Base-by-base conservation (phyloP, 331 rosid species). In the Quercus phellos region DNA sequence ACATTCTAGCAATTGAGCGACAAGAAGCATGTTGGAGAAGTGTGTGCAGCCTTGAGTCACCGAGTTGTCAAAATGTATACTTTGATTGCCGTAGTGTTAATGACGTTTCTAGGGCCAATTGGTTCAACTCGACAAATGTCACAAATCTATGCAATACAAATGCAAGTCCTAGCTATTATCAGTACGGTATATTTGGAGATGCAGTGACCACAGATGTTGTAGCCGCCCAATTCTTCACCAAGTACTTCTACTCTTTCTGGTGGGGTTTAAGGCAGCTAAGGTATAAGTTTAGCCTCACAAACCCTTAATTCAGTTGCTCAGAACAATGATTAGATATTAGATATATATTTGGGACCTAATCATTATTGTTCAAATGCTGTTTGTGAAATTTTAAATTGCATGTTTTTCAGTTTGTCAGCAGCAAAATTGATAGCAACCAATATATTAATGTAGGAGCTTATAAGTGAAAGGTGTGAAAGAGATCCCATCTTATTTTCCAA, bases 11-110 rank as follows among this genome's bases (percentile, higher is more conserved):
- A 12, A 59, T 85, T 22, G 89, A 85, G 80, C 68, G 91, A 73
- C 84, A 88, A 81, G 89, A 88, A 70, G 85, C 89, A 34, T 88
- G 91, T 68, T 88, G 89, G 89, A 85, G 84, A 83, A 81, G 73
- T 30, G 80, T 72, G 6, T 88, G 91, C 63, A 55, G 22, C 46
- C 8, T 43, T 8, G 81, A 78, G 34, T 14, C 58, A 38, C 46
- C 51, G 21, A 8, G 30, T 70, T 83, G 89, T 59, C 27, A 73
- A 1, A 12, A 68, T 70, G 72, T 32, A 21, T 88, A 72, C 74
- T 83, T 83, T 34, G 91, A 88, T 51, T 88, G 91, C 68, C 59
- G 58, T 72, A 19, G 7, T 55, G 68, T 54, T 35, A 60, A 67
- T 4, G 72, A 83, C 24, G 51, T 55, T 60, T 6, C 5, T 24